phyloP scores from a whole-genome alignment of 31 red algal species.

The Endocladia muricata region DNA sequence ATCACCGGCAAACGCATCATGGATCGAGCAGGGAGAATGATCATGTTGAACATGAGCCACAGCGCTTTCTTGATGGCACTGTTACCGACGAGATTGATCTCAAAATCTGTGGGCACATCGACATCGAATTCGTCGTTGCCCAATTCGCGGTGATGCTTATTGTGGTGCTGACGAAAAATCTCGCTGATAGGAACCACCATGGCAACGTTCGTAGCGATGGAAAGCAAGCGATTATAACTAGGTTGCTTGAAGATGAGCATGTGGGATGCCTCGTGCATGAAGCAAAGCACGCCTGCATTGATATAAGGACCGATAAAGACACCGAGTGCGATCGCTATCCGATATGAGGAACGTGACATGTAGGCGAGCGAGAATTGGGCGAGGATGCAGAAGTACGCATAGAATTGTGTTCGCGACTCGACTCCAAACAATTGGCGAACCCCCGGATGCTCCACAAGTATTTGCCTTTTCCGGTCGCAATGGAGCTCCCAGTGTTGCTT shows the following conservation, averaged over 20 bases:
- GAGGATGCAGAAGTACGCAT: conserved; percentile 45
- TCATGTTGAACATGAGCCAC: conserved; percentile 66
- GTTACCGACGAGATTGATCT: conserved; percentile 62
- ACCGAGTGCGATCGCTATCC: conserved; percentile 14
- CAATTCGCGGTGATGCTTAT: conserved; percentile 55
- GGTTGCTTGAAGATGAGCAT: conserved; percentile 57
- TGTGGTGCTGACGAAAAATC: conserved; percentile 80
- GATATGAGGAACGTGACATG: conserved; percentile 11
- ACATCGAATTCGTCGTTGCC: conserved; percentile 47
- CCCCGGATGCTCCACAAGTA: conserved; percentile 48
- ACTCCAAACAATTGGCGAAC: conserved; percentile 51
- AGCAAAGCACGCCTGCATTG: conserved; percentile 48
- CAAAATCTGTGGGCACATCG: conserved; percentile 74
- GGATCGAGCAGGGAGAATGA: conserved; percentile 47
- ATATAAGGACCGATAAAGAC: conserved; percentile 62
- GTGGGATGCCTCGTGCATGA: conserved; percentile 84
- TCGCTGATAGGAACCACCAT: conserved; percentile 65
- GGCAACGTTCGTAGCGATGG: conserved; percentile 50
- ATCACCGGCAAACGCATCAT: conserved; percentile 47
- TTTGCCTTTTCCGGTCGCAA: not conserved
- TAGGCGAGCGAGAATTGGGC: conserved; percentile 41
- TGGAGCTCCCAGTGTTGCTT: conserved; percentile 48
- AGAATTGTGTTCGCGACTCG: conserved; percentile 43
- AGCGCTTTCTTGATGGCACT: conserved; percentile 37
- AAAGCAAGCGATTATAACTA: conserved; percentile 50